Conservation (phyloP, 441 rosid genomes). For the Capsella rubella region DNA sequence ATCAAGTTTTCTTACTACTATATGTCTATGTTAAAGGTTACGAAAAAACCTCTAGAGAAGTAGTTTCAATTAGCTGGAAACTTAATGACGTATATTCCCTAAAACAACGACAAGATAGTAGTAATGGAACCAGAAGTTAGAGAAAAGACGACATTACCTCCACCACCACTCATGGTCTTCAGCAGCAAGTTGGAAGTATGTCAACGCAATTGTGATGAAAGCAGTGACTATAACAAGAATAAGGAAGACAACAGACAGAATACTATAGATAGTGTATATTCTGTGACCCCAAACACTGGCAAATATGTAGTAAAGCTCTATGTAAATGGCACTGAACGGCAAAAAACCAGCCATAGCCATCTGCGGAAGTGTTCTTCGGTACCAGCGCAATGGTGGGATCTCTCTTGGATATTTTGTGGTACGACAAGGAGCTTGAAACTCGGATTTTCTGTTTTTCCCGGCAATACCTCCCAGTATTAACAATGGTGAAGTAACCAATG, state of each 20-base stretch:
- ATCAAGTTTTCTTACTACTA: not conserved
- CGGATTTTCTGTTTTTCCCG: constrained; percentile 33
- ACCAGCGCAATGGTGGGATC: constrained; percentile 27
- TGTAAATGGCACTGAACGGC: constrained; percentile 40
- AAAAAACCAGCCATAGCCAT: constrained; percentile 42
- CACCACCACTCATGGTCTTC: constrained; percentile 44
- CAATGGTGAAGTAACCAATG: constrained; percentile 36
- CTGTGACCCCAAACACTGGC: constrained; percentile 44
- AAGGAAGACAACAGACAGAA: constrained; percentile 38
- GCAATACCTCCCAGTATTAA: constrained; percentile 34
- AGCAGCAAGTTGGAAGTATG: constrained; percentile 36
- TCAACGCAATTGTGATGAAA: constrained; percentile 35
- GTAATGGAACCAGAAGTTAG: not conserved
- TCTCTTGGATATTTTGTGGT: constrained; percentile 34
- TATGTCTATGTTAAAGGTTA: not conserved
- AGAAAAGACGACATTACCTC: constrained; percentile 13
- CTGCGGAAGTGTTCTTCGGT: constrained; percentile 38
- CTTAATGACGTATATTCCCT: not conserved
- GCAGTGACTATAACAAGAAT: constrained; percentile 40
- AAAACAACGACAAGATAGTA: not conserved
- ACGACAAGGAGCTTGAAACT: constrained; percentile 37
- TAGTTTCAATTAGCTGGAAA: not conserved
- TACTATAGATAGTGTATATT: constrained; percentile 35
- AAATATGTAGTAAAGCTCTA: constrained; percentile 39
- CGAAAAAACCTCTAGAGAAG: not conserved